Evolutionary conservation across 176 grass and related monocot genomes (phyloP), one percentile per base, ranked within the genome.

Genomic region (Carex myosuroides): DNA sequence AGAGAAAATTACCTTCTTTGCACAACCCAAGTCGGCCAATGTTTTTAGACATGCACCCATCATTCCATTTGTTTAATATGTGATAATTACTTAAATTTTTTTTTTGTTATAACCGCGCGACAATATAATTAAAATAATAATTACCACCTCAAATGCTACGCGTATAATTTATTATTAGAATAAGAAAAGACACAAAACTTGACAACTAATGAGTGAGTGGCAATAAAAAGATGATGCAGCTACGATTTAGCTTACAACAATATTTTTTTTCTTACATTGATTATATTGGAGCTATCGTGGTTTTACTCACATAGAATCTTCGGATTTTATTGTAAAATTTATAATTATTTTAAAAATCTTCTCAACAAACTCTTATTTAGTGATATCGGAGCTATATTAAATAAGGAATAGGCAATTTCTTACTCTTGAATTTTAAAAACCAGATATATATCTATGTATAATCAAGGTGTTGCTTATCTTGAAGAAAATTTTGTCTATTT

Each of bases 41-140:
- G 2, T 32, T 54, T 54, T 52, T 46, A 75, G 21, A 26, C 44
- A 75, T 52, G 46, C 20, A 29, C 3, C 21, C 46, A 75, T 54
- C 71, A 26, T 75, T 29, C 4, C 21, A 14, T 75, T 75, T 53
- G 5, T 75, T 44, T 70, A 70, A 3, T 1, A 0, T 44, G 18
- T 7, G 44, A 52, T 44, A 44, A 42, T 35, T 35, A 35, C 5
- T 5, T 39, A 6, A 39, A 39, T 0, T 39, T 39, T 26, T 39
- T 26, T 50, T 50, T 50, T 50, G 46, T 50, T 75, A 53, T 75
- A 24, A 3, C 21, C 42, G 1, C 29, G 1, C 29, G 4, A 75
- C 42, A 52, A 26, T 70, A 13, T 42, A 75, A 74, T 76, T 76
- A 76, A 76, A 50, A 54, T 76, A 50, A 54, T 76, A 76, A 55